Evolutionary conservation across 176 grass and related monocot species (phyloP), one percentile per base, ranked within the genome.

Genomic region (Triticum dicoccoides): DNA sequence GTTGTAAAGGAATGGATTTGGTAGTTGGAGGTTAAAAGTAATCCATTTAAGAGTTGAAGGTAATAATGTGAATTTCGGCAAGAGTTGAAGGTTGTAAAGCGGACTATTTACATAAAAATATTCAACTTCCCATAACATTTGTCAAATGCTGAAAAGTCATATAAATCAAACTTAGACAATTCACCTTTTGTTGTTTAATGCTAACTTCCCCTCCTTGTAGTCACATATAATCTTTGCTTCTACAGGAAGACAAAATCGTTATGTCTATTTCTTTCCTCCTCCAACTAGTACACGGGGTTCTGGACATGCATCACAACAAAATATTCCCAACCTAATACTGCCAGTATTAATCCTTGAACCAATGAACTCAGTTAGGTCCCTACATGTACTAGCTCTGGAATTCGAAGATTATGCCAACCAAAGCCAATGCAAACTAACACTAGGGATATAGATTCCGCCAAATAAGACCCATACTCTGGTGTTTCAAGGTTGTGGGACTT

Each of bases 261-360:
- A 49, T 30, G 14, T 21, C 27, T 34, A 3, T 37, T 63, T 42
- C 69, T 12, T 64, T 69, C 38, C 54, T 84, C 11, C 24, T 47
- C 41, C 71, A 84, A 75, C 49, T 72, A 72, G 71, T 69, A 71
- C 21, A 83, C 70, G 67, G 66, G 9, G 30, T 70, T 69, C 49
- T 27, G 30, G 42, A 72, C 47, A 83, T 13, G 37, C 73, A 83
- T 61, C 69, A 45, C 34, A 44, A 74, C 69, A 83, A 80, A 86
- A 61, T 9, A 13, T 47, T 67, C 29, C 63, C 83, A 67, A 30
- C 61, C 41, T 12, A 85, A 85, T 65, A 76, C 20, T 58, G 44
- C 42, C 38, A 56, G 42, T 56, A 38, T 78, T 20, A 51, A 23
- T 45, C 6, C 70, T 76, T 15, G 17, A 82, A 51, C 15, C 41